Conservation (phyloP, 352 stramenopile genomes). For the Phytophthora multivora region DNA sequence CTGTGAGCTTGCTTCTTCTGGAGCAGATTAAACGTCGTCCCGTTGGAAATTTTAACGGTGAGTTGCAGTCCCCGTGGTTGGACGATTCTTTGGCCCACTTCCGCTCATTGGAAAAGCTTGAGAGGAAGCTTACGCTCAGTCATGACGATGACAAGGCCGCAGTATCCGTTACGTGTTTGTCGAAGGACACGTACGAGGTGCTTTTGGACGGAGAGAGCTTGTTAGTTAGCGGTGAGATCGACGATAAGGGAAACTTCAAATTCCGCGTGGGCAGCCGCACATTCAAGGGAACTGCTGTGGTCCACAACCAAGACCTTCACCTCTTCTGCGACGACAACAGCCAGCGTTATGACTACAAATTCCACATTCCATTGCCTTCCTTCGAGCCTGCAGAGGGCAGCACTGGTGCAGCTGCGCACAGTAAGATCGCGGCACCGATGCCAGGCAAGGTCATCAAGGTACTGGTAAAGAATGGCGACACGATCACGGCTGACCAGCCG, state of each 20-base stretch:
- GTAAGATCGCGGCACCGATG: slow-evolving; percentile 92
- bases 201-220: slow-evolving; percentile 31
- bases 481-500: slow-evolving; percentile 87
- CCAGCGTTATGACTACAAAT: slow-evolving; percentile 84
- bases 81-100: slow-evolving; percentile 59
- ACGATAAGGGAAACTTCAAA: slow-evolving; percentile 62
- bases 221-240: slow-evolving; percentile 40
- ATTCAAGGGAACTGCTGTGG: slow-evolving; percentile 68
- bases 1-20: slow-evolving; percentile 75
- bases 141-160: slow-evolving; percentile 48
- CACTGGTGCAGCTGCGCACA: slow-evolving; percentile 28
- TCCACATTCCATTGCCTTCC: slow-evolving; percentile 69
- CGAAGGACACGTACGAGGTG: slow-evolving; percentile 50
- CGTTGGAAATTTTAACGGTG: slow-evolving; percentile 42
- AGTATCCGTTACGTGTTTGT: slow-evolving; percentile 49
- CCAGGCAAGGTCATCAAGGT: slow-evolving; percentile 95
- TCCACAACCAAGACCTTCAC: slow-evolving; percentile 72
- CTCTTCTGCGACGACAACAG: slow-evolving; percentile 80
- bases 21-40: slow-evolving; percentile 51
- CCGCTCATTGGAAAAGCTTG: slow-evolving; percentile 59
- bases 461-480: slow-evolving; percentile 86
- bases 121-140: slow-evolving; percentile 54
- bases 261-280: slow-evolving; percentile 67
- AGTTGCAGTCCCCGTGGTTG: slow-evolving; percentile 66
- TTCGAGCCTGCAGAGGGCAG: slow-evolving; percentile 41